Evolutionary conservation across 352 stramenopile genomes (phyloP), one percentile per base, ranked within the genome.

Genomic region (Stramenopiles sp.): DNA sequence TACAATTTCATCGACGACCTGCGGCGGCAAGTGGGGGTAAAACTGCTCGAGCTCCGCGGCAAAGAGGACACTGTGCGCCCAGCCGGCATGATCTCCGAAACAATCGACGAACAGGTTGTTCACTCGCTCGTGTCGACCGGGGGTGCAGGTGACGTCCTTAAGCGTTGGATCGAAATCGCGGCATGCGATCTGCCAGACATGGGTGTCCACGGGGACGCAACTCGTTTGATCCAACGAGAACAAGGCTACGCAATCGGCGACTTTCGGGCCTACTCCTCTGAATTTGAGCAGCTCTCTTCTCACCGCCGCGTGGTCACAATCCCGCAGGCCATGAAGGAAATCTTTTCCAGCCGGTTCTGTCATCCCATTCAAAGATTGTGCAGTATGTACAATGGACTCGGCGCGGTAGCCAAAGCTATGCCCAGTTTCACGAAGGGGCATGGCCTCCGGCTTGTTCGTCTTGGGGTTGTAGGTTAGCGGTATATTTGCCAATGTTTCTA

Each of bases 231-330:
- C 89, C 18, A 98, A 78, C 1, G 90, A 95, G 80, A 98, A 98
- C 1, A 98, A 86, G 34, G 89, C 92, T 3, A 98, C 87, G 79
- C 94, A 98, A 81, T 98, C 94, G 0, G 94, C 94, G 0, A 98
- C 93, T 81, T 98, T 97, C 18, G 83, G 81, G 0, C 92, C 92
- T 1, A 97, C 90, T 2, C 92, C 93, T 32, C n/a, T n/a, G n/a
- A n/a, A n/a, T n/a, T n/a, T n/a, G n/a, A n/a, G n/a, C n/a, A n/a
- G n/a, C n/a, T n/a, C n/a, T n/a, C n/a, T n/a, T n/a, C n/a, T n/a
- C n/a, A n/a, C n/a, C n/a, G n/a, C n/a, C n/a, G n/a, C n/a, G n/a
- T n/a, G n/a, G n/a, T n/a, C n/a, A n/a, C n/a, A n/a, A n/a, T n/a
- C n/a, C n/a, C n/a, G n/a, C n/a, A n/a, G n/a, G n/a, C n/a, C n/a